phyloP scores from a whole-genome alignment of 805 yeast species.

The Lipomyces chichibuensis region DNA sequence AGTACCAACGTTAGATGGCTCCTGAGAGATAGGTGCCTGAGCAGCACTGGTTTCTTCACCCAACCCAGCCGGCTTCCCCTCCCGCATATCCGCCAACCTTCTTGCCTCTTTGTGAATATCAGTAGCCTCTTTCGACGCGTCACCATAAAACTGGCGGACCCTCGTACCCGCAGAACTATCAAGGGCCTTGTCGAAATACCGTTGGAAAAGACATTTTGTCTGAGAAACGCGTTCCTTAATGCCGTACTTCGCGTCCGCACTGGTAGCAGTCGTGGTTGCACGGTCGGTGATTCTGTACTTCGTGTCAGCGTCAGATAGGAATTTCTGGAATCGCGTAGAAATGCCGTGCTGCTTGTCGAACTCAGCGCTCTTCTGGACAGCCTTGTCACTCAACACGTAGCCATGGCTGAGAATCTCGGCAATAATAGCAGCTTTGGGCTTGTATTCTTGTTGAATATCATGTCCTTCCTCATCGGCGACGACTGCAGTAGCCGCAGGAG shows the following conservation, averaged over 20 bases:
- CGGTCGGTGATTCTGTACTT: conserved; percentile 37
- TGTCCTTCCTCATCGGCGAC: conserved; percentile 29
- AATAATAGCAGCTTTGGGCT: conserved; percentile 73
- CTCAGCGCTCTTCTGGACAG: conserved; percentile 62
- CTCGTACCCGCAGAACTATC: conserved; percentile 55
- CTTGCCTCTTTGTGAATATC: conserved; percentile 76
- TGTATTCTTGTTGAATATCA: conserved; percentile 72
- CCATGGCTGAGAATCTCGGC: conserved; percentile 80
- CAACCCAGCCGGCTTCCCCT: conserved; percentile 37
- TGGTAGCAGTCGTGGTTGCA: conserved; percentile 36
- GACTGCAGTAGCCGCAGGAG: conserved; percentile 20
- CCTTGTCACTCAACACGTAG: conserved; percentile 63
- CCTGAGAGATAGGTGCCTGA: conserved; percentile 1
- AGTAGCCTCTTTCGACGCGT: conserved; percentile 57
- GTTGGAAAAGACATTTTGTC: conserved; percentile 33
- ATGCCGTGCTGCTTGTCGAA: conserved; percentile 68
- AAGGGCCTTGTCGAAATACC: conserved; percentile 46
- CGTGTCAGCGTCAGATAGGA: conserved; percentile 51
- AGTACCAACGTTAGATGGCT: not conserved
- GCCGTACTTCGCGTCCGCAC: conserved; percentile 48
- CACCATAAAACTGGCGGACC: conserved; percentile 63
- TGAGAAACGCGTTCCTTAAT: conserved; percentile 48
- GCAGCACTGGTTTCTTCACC: not conserved
- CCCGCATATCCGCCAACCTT: conserved; percentile 66
- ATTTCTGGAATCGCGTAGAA: conserved; percentile 58